Conservation (phyloP, 192 early-diverging fungal genomes). For the Entomortierella parvispora region DNA sequence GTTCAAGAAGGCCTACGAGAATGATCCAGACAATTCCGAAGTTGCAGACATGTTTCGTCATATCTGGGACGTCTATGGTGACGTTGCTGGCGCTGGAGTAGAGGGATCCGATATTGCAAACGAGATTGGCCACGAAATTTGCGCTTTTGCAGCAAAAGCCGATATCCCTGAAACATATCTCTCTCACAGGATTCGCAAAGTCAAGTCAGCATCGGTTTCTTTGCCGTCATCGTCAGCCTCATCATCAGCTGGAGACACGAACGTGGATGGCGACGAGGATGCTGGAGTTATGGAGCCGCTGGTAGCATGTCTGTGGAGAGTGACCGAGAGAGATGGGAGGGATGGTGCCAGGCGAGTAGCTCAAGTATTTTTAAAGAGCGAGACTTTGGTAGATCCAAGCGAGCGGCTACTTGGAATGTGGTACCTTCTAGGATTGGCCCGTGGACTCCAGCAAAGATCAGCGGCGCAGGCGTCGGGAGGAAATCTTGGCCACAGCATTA, state of each 20-base stretch:
- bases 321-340: conserved; percentile 21
- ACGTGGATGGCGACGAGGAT: conserved; percentile 3
- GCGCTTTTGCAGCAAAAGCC: conserved; percentile 34
- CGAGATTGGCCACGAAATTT: conserved; percentile 59
- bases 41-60: conserved; percentile 57
- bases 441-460: conserved; percentile 1
- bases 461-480: neutral
- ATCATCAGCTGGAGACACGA: neutral
- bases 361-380: conserved; percentile 29
- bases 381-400: conserved; percentile 7
- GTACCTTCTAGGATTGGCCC: conserved; percentile 34
- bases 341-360: conserved; percentile 36
- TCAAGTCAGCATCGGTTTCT: neutral
- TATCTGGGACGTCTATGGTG: conserved; percentile 53
- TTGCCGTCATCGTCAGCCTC: neutral
- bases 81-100: conserved; percentile 54
- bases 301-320: conserved; percentile 32
- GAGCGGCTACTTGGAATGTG: conserved; percentile 37
- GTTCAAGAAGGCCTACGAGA: conserved; percentile 39
- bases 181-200: conserved; percentile 9
- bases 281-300: conserved; percentile 24
- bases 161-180: conserved; percentile 52
- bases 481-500: conserved; percentile 2
- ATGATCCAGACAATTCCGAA: conserved; percentile 25
- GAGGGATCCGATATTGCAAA: conserved; percentile 42